Conservation (phyloP, 1,284 basidiomycete genomes). For the Spongiforma sp. region DNA sequence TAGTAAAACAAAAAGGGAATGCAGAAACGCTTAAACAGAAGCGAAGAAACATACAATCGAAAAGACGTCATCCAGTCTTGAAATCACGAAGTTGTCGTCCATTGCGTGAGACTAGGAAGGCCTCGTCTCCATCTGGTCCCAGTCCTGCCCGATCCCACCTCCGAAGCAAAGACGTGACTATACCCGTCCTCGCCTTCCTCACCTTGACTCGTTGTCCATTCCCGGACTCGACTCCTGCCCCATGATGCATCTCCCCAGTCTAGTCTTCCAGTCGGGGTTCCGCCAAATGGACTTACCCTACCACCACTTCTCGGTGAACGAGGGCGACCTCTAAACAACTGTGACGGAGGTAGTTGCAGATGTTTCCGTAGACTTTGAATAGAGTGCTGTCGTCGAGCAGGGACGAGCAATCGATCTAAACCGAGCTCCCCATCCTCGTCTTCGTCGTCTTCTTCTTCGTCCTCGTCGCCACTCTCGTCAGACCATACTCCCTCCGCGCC, state of each 20-base stretch:
- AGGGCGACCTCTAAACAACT: constrained; percentile 8
- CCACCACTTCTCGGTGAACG: constrained; percentile 24
- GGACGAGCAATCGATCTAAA: constrained; percentile 69
- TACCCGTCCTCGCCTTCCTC: constrained; percentile 35
- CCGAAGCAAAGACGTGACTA: constrained; percentile 11
- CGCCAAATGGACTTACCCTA: constrained; percentile 24
- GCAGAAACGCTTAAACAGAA: background rate
- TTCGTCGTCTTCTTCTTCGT: constrained; percentile 44
- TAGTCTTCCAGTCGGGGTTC: constrained; percentile 4
- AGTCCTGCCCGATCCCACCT: constrained; percentile 14
- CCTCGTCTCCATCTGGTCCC: constrained; percentile 28
- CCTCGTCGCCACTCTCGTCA: constrained; percentile 32
- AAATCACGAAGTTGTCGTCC: constrained; percentile 32
- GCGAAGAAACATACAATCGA: no score
- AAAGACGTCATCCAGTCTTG: background rate
- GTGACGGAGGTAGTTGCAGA: constrained; percentile 40
- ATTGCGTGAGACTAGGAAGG: constrained; percentile 34
- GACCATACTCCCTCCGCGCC: constrained; percentile 25
- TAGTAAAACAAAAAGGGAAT: constrained; percentile 4
- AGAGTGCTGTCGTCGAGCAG: constrained; percentile 71
- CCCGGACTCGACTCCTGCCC: constrained; percentile 22
- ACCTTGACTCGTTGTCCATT: constrained; percentile 25
- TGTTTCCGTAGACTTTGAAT: constrained; percentile 69
- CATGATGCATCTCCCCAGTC: constrained; percentile 32
- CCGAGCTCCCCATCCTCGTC: constrained; percentile 70